phyloP scores from a whole-genome alignment of 2,329 filamentous ascomycete species.

The Aspergillus sp. region DNA sequence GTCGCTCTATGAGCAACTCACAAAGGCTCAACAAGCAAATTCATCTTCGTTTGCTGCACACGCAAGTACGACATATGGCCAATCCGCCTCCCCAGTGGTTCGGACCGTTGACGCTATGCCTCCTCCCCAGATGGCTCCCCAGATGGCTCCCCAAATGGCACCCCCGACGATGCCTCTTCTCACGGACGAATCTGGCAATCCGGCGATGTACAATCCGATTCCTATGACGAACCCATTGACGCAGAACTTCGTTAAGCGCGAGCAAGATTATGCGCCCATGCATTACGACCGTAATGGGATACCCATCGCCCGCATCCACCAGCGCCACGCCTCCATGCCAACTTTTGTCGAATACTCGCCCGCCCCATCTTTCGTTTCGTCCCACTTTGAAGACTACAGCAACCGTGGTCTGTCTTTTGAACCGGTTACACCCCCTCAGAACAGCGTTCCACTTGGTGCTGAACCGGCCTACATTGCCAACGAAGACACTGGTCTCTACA shows the following conservation, averaged over 20 bases:
- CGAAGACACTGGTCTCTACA: conserved; percentile 94
- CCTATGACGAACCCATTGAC: conserved; percentile 64
- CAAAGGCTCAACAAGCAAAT: conserved; percentile 97
- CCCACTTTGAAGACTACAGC: conserved; percentile 96
- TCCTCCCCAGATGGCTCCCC: conserved; percentile 76
- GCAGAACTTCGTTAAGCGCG: conserved; percentile 76
- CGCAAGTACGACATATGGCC: conserved; percentile 58
- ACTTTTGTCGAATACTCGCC: conserved; percentile 98
- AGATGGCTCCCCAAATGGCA: conserved; percentile 79
- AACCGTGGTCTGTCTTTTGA: conserved; percentile 94
- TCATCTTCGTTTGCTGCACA: conserved; percentile 92
- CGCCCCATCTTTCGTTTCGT: conserved; percentile 96
- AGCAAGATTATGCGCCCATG: conserved; percentile 74
- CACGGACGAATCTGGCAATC: conserved; percentile 59
- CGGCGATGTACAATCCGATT: conserved; percentile 69
- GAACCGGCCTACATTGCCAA: conserved; percentile 98
- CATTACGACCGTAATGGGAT: conserved; percentile 93
- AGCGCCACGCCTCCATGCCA: conserved; percentile 97
- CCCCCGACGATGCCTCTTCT: conserved; percentile 55
- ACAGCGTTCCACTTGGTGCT: conserved; percentile 71
- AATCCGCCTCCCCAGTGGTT: conserved; percentile 84
- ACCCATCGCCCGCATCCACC: conserved; percentile 74
- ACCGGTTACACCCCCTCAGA: conserved; percentile 92
- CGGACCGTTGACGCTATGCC: conserved; percentile 87
- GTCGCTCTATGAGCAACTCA: conserved; percentile 98